Evolutionary conservation across 345 rosid genomes (phyloP).

Genomic region (Rhizophora apiculata): DNA sequence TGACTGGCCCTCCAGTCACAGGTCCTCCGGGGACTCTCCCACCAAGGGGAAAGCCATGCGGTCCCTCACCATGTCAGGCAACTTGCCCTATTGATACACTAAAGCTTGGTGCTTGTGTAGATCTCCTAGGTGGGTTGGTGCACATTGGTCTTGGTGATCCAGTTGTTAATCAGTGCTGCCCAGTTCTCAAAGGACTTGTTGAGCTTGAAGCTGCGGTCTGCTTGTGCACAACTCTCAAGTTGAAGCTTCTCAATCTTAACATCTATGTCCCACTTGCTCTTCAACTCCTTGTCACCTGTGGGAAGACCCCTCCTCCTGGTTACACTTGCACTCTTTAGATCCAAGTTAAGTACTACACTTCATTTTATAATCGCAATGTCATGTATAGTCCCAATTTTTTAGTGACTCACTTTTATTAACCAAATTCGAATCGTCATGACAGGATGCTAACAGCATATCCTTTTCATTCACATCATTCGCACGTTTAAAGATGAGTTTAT

Average conservation of each 20-base stretch:
- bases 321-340: slow-evolving; percentile 79
- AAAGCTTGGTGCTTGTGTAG: slow-evolving; percentile 89
- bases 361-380: too few species aligned
- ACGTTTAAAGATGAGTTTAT: too few species aligned
- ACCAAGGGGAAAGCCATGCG: slow-evolving; percentile 34
- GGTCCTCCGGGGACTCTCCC: slow-evolving; percentile 3
- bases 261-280: slow-evolving; percentile 85
- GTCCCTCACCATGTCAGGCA: slow-evolving; percentile 31
- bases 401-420: too few species aligned
- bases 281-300: slow-evolving; percentile 88
- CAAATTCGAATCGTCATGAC: too few species aligned
- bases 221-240: slow-evolving; percentile 84
- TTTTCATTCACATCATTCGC: too few species aligned
- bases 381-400: too few species aligned
- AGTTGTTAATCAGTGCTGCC: slow-evolving; percentile 78
- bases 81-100: slow-evolving; percentile 82
- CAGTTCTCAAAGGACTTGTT: slow-evolving; percentile 64
- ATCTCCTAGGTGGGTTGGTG: slow-evolving; percentile 80
- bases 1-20: slow-evolving; percentile 30
- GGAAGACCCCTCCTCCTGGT: slow-evolving; percentile 95
- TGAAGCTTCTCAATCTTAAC: slow-evolving; percentile 80
- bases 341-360: slow-evolving; percentile 17
- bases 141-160: slow-evolving; percentile 80
- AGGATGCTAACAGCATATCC: too few species aligned
- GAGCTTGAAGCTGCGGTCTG: slow-evolving; percentile 90